Evolutionary conservation across 176 grass and related monocot genomes (phyloP).

Genomic region (Bolboschoenus planiculmis): DNA sequence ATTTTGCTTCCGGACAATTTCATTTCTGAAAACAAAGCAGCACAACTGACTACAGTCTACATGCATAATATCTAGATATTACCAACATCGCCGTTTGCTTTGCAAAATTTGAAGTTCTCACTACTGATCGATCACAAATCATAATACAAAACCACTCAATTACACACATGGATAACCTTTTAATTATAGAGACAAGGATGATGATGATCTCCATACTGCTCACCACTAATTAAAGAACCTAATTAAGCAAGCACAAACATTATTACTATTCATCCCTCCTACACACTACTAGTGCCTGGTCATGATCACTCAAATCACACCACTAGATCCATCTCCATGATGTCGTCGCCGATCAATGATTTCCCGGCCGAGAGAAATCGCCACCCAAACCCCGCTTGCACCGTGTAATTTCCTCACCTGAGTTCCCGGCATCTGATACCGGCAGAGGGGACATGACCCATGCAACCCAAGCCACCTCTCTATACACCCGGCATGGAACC

Average conservation of each 20-base stretch:
- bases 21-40: not conserved
- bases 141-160: not conserved
- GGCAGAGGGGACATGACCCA: conserved; percentile 64
- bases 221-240: not conserved
- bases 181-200: not conserved
- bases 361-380: conserved; percentile 3
- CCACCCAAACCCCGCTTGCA: conserved; percentile 13
- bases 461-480: conserved; percentile 65
- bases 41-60: too few relatives aligned
- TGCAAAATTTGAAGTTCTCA: not conserved
- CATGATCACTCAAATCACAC: not conserved
- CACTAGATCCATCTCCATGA: conserved; percentile 1
- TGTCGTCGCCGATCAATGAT: not conserved
- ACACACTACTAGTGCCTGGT: not conserved
- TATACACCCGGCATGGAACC: conserved; percentile 69
- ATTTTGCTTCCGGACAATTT: not conserved
- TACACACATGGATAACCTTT: not conserved
- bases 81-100: not conserved
- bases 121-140: too few relatives aligned
- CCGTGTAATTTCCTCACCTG: conserved; percentile 31
- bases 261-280: not conserved
- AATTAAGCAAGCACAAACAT: not conserved
- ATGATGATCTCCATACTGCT: not conserved
- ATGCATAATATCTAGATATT: not conserved
- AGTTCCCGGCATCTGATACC: conserved; percentile 35